Percentiles rank a stretch among this genome's conserved stretches.
phyloP scores from a whole-genome alignment of 805 yeast species.

The Candida caryicola region DNA sequence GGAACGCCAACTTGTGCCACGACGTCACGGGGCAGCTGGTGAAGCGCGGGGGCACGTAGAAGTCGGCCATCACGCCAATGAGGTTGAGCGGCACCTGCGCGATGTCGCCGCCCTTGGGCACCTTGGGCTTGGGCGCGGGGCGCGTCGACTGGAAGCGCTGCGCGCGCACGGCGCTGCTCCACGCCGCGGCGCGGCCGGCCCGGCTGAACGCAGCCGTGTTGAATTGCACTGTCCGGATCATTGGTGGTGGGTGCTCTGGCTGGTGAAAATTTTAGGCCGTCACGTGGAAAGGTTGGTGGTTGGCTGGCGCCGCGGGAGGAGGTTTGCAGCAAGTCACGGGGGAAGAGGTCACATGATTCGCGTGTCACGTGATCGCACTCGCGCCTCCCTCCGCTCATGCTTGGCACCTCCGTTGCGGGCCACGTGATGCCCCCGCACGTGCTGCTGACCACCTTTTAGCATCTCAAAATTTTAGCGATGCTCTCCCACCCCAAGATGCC shows the following conservation, averaged over 20 bases:
- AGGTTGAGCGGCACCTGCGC: slow-evolving; percentile 37
- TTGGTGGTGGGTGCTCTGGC: not conserved
- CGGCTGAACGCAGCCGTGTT: not conserved
- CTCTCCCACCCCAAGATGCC: slow-evolving; percentile 23
- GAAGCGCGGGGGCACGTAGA: slow-evolving; percentile 41
- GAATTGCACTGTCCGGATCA: slow-evolving; percentile 1
- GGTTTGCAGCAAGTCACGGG: too few species aligned
- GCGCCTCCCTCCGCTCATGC: too few species aligned
- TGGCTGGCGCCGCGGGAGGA: too few species aligned
- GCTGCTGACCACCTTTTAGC: too few species aligned
- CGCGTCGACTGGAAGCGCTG: not conserved
- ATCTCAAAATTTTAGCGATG: slow-evolving; percentile 11
- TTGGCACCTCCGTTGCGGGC: too few species aligned
- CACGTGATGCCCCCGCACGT: too few species aligned
- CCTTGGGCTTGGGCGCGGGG: slow-evolving; percentile 6
- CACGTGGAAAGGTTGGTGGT: too few species aligned
- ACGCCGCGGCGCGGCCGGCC: not conserved
- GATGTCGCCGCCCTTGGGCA: slow-evolving; percentile 26
- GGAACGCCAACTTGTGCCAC: slow-evolving; percentile 48
- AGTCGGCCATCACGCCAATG: slow-evolving; percentile 42
- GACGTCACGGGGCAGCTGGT: slow-evolving; percentile 19
- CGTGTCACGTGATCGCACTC: too few species aligned
- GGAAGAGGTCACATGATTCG: too few species aligned
- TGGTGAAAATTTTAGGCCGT: too few species aligned
- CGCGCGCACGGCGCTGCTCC: not conserved